These are phyloP conservation scores for Uromyces viciae-fabae DNA, from an alignment of 1,284 basidiomycete genomes.

Conservation along the genomic window DNA sequence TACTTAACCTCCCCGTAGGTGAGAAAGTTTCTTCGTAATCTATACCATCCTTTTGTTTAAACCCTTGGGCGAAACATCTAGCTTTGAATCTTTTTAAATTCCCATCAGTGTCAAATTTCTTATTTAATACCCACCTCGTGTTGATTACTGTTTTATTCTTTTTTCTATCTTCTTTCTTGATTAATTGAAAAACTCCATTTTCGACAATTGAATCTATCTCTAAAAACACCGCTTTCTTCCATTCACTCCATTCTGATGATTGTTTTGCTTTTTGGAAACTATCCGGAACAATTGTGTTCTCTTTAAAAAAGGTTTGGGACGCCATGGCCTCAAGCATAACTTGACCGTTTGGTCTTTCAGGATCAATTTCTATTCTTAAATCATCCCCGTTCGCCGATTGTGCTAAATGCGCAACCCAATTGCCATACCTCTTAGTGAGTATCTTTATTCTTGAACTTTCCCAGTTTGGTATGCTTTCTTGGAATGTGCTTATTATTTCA, in stretches of 20 bases:
- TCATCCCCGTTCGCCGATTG: no score
- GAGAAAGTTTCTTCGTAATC: constrained; percentile 16
- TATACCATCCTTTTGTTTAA: constrained; percentile 8
- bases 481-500: no score
- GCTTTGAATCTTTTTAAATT: background rate
- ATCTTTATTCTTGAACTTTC: no score
- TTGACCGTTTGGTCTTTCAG: background rate
- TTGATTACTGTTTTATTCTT: background rate
- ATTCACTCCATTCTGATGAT: background rate
- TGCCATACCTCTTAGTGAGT: background rate
- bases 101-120: background rate
- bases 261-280: background rate
- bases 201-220: constrained; percentile 4
- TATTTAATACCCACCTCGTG: background rate
- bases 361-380: background rate
- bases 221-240: background rate
- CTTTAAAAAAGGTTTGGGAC: background rate
- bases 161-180: background rate
- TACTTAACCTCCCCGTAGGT: background rate
- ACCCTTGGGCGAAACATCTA: background rate
- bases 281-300: background rate
- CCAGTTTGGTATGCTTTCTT: no score
- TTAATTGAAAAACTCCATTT: constrained; percentile 3
- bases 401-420: background rate
- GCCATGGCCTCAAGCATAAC: background rate